Evolutionary conservation across 2,329 filamentous ascomycete species (phyloP), one percentile per base, ranked within the genome.

Genomic region (Cytospora piceae): DNA sequence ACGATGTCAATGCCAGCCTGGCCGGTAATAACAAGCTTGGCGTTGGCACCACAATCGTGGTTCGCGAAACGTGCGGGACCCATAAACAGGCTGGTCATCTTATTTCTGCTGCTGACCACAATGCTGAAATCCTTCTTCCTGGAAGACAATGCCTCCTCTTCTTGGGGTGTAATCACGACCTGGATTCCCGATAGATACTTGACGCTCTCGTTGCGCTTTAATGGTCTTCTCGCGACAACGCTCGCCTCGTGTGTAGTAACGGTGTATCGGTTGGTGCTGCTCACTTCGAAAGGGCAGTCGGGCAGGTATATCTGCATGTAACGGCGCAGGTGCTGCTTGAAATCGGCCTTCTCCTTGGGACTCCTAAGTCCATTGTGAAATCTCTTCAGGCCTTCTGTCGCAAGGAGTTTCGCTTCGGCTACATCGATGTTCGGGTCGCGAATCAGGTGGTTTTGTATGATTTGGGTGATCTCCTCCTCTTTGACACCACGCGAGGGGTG

Each of bases 21-120:
- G 55, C 93, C 92, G 42, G 88, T 90, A 42, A 93, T 97, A 71
- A 92, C 90, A 54, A 99, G 85, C 73, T 89, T 87, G 11, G 94
- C 94, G 79, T 98, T 99, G 37, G 95, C 93, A 71, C 91, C 86
- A 79, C 95, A 99, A 77, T 99, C 95, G 78, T 99, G 95, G 74
- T 99, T 99, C 31, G 95, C 93, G 76, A 99, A 98, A 59, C 95
- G 89, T 39, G 95, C 95, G 9, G 95, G 96, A 0, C 95, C 95
- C 75, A 99, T 89, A 75, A 99, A 98, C 52, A 99, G 81, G 60
- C 92, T 96, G 34, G 94, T 91, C 67, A 90, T 90, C 78, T 96
- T 97, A 78, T 91, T 94, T 66, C 95, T 86, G 70, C 93, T 94
- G 68, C 94, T 97, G 74, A 97, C 91, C 37, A 99, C 94, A 69